phyloP scores from a whole-genome alignment of 1,284 basidiomycete genomes.

The Quambalaria eucalypti region DNA sequence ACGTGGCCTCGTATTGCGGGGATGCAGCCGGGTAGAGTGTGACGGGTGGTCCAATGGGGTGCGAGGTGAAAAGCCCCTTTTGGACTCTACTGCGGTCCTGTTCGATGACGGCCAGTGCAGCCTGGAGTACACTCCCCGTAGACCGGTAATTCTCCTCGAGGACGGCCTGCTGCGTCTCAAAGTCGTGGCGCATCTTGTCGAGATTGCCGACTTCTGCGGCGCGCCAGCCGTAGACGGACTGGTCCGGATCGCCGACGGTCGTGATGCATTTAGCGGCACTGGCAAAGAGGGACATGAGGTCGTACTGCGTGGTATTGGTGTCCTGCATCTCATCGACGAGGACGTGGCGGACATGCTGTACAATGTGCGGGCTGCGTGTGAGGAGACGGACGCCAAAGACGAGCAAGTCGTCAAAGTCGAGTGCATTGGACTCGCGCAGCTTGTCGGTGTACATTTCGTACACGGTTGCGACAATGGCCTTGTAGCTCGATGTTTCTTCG shows the following conservation, averaged over 20 bases:
- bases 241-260: constrained; percentile 71
- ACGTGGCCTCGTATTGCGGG: constrained; percentile 27
- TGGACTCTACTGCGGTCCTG: constrained; percentile 68
- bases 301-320: constrained; percentile 76
- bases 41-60: constrained; percentile 57
- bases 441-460: constrained; percentile 64
- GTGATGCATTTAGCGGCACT: constrained; percentile 54
- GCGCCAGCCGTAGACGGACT: constrained; percentile 59
- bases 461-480: constrained; percentile 47
- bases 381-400: constrained; percentile 63
- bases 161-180: constrained; percentile 55
- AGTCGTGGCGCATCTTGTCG: constrained; percentile 34
- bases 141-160: constrained; percentile 84
- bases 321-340: constrained; percentile 89
- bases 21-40: constrained; percentile 22
- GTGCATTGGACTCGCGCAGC: constrained; percentile 59
- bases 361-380: constrained; percentile 49
- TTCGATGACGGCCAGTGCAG: constrained; percentile 68
- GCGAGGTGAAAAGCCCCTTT: constrained; percentile 67
- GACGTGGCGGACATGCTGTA: constrained; percentile 46
- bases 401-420: constrained; percentile 85
- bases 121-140: constrained; percentile 65
- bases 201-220: constrained; percentile 54
- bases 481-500: constrained; percentile 6
- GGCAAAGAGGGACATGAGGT: constrained; percentile 69